Percentiles rank a stretch among this genome's conserved stretches.
Evolutionary conservation across 1,139 yeast species (phyloP).

Genomic region (Trichomonascaceae sp.): DNA sequence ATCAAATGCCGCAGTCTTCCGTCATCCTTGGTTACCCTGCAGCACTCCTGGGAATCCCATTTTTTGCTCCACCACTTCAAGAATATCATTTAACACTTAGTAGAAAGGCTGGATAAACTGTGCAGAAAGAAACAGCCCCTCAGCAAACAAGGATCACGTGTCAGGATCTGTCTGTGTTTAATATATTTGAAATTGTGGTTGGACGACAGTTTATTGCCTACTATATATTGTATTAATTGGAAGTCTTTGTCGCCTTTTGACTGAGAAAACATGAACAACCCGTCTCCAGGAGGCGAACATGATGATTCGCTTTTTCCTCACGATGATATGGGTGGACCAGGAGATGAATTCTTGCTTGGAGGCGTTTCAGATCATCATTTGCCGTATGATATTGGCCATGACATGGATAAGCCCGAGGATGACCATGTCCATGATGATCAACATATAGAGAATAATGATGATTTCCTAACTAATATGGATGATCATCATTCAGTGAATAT

Average conservation of each 20-base stretch:
- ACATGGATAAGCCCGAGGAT: background rate
- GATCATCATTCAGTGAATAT: background rate
- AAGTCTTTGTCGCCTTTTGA: background rate
- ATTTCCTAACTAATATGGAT: slow-evolving; percentile 3
- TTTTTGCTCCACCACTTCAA: background rate
- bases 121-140: background rate
- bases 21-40: background rate
- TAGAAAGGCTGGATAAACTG: background rate
- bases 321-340: background rate
- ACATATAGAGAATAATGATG: slow-evolving; percentile 4
- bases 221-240: background rate
- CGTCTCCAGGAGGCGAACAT: slow-evolving; percentile 1
- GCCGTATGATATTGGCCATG: background rate
- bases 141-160: background rate
- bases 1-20: background rate
- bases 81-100: background rate
- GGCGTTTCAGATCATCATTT: background rate
- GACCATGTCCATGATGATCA: slow-evolving; percentile 1
- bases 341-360: background rate
- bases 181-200: background rate
- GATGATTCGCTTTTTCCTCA: slow-evolving; percentile 1
- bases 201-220: background rate
- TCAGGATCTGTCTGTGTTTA: background rate
- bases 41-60: background rate
- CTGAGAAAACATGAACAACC: background rate